Evolutionary conservation across 148 eudicot species (phyloP), one percentile per base, ranked within the genome.

Genomic region (Rheum nobile): DNA sequence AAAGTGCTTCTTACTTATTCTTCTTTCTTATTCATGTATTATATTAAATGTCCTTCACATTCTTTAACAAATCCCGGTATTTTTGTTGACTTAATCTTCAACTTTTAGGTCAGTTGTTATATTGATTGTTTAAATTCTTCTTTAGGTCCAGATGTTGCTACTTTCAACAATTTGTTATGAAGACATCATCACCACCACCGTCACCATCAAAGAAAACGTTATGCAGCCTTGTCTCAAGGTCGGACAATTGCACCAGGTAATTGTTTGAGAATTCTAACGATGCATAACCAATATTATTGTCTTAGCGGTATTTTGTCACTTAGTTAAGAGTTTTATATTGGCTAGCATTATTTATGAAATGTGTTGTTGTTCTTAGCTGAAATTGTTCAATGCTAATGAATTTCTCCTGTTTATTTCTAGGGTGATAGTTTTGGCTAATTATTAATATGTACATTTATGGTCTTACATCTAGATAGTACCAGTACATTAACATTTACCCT

Each of bases 201-300:
- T 69, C 89, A 71, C 63, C 89, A 76, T 78, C 87, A 74, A 35
- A 44, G 38, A 46, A 83, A 77, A 80, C 82, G 82, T 34, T 75
- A 47, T 82, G 76, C 72, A 32, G 43, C 73, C 50, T 19, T 83
- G 55, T 72, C 96, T 67, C 89, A 89, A 19, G 78, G 82, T 70
- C 95, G 93, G 72, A 79, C 87, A 6, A 77, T 82, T 46, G 67
- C 77, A 79, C 84, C 89, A 75, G 96, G 95, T 94, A 86, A 79
- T 14, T 65, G 8, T 65, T 34, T 63, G 17, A 17, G 69, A 14
- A 63, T 31, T 39, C 32, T 10, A 63, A 63, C 3, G 39, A 4
- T 41, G 39, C 32, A 24, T 3, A 29, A 34, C 16, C 32, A 22
- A 10, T 6, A 9, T 29, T 24, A 29, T 41, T 41, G n/a, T 31